Evolutionary conservation across 192 early-diverging fungal genomes (phyloP), one percentile per base, ranked within the genome.

Genomic region (Podila verticillata): DNA sequence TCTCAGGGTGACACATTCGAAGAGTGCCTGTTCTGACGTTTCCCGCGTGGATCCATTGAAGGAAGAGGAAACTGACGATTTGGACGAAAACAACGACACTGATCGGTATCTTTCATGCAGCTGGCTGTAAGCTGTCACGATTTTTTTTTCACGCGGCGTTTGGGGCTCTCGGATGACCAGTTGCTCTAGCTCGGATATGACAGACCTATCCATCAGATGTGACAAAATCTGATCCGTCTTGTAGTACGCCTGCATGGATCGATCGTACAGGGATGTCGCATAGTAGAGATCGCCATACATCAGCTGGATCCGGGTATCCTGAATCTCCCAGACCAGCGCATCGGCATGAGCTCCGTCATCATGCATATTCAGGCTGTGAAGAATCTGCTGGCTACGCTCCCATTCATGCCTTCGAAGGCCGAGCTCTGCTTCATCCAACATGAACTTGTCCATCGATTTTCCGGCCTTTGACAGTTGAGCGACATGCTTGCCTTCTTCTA

Each of bases 361-460:
- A 48, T 66, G 54, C 59, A 85, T 82, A 6, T 71, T 56, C 2
- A 85, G 81, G 13, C 74, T 60, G 19, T 83, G 63, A 2, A 91
- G 48, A 29, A 73, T 79, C 3, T 81, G 28, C 67, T 84, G 66
- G 32, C 85, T 83, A 28, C 89, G 74, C 29, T 77, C 68, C 56
- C 89, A 83, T 15, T 75, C 63, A 19, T 87, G 82, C 35, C 71
- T 84, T n/a, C 83, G 73, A 48, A 83, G 81, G 24, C 88, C 57
- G 20, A 91, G 61, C 51, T 94, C 91, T 24, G 88, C 87, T 7
- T 91, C 69, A n/a, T 69, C 66, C 29, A 93, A 73, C 29, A 82
- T 72, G 29, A 84, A 82, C 9, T 48, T 57, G 48, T 81, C 87
- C 7, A 78, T 60, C 4, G 72, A 69, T 15, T 85, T 79, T 20